Evolutionary conservation across 2,329 filamentous ascomycete genomes (phyloP), one percentile per base, ranked within the genome.

Genomic region (Chrysosporium keratinophilum): DNA sequence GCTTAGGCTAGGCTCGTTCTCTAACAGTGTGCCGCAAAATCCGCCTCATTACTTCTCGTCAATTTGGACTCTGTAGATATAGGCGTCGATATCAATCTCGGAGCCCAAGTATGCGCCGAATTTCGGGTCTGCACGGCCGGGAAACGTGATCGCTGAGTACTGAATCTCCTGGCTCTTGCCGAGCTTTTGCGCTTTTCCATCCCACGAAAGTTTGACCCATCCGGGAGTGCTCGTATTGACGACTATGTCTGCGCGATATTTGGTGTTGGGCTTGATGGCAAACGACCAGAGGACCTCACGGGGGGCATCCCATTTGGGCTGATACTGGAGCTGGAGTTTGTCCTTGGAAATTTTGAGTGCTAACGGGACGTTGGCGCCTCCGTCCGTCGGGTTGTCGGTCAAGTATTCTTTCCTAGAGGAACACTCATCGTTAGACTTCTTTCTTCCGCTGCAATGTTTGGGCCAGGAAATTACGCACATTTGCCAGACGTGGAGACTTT

Each of bases 251-350:
- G 39, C 55, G 10, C 46, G 46, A 33, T 57, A 57, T 44, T 39
- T 51, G 14, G 46, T 57, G 48, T 57, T 54, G 14, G 44, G 1
- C 37, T 49, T 34, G 20, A 41, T 33, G 4, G 19, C 17, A 2
- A 33, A 34, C 17, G 42, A 44, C 55, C 55, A 57, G 14, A 54
- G 48, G n/a, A 51, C 41, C 35, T 57, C 51, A 5, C 55, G 55
- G n/a, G 46, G 52, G 5, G 47, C 42, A 37, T 49, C 52, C 51
- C 55, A 57, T 48, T 54, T 52, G 17, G 55, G 43, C 39, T 57
- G 47, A 28, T 57, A 57, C 43, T 57, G 55, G 23, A 57, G 55
- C 42, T 57, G 51, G 12, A 57, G 55, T 17, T 54, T 54, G 19
- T 51, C 49, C 19, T 46, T 40, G 19, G 51, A 54, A 17, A 57